Percentiles rank a stretch among this genome's conserved stretches.
phyloP scores from a whole-genome alignment of 1,284 basidiomycete genomes.

The Cutaneotrichosporon sp. region DNA sequence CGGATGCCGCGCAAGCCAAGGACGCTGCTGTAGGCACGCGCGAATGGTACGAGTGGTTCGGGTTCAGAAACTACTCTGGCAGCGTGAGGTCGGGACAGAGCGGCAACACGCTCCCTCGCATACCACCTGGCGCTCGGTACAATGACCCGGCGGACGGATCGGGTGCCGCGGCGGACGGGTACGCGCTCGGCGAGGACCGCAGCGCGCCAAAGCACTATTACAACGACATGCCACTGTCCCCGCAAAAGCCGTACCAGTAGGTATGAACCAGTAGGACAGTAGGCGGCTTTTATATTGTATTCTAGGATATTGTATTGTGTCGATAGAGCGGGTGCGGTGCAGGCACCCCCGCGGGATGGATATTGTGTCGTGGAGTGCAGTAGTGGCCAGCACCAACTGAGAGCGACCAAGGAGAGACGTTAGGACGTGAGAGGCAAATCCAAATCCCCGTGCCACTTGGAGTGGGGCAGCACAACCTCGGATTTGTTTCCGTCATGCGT shows the following conservation, averaged over 20 bases:
- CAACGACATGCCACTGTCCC: not conserved
- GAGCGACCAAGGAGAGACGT: too few species aligned
- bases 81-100: not conserved
- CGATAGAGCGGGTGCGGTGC: constrained; percentile 3
- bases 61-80: constrained; percentile 12
- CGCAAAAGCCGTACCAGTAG: not conserved
- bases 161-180: not conserved
- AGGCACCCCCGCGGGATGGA: not conserved
- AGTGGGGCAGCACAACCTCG: not conserved
- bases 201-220: not conserved
- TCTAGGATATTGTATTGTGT: constrained; percentile 1
- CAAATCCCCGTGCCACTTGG: not conserved
- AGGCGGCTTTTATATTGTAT: not conserved
- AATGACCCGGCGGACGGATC: not conserved
- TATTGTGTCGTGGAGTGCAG: not conserved
- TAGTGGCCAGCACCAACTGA: not conserved
- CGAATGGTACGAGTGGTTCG: constrained; percentile 22
- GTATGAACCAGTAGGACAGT: not conserved
- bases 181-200: not conserved
- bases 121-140: not conserved
- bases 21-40: not conserved
- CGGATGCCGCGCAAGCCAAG: not conserved
- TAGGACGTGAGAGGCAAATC: too few species aligned
- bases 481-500: not conserved
- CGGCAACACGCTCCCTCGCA: not conserved